Evolutionary conservation across 192 early-diverging fungal species (phyloP).

Genomic region (Linnemannia exigua): DNA sequence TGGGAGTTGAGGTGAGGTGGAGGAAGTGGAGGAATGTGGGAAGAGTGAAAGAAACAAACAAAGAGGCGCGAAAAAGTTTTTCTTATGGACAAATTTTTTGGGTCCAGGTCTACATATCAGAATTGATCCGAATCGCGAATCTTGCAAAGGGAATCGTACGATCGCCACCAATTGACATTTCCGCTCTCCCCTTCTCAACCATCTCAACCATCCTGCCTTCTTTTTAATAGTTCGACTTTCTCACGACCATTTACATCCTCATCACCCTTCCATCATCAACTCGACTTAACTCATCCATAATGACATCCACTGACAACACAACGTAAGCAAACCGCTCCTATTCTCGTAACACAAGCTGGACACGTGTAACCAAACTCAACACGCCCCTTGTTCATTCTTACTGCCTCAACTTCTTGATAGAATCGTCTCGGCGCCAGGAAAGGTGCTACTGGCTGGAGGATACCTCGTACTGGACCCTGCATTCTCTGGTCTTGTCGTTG

Average conservation of each 20-base stretch:
- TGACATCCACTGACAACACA: constrained; percentile 20
- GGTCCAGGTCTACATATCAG: neutral
- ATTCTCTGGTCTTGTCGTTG: constrained; percentile 88
- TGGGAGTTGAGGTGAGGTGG: neutral
- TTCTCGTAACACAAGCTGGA: neutral
- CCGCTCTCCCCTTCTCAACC: neutral
- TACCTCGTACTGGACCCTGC: constrained; percentile 92
- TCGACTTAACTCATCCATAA: neutral
- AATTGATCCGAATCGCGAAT: neutral
- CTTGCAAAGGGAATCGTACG: neutral
- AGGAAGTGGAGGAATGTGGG: neutral
- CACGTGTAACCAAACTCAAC: neutral
- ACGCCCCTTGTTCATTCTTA: neutral
- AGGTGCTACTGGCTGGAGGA: constrained; percentile 93
- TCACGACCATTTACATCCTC: neutral
- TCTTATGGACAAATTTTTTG: neutral
- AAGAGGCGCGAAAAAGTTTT: neutral
- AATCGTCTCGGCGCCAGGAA: constrained; percentile 93
- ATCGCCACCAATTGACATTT: neutral
- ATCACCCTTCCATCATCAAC: neutral
- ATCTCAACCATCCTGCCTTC: neutral
- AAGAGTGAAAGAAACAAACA: constrained; percentile 5
- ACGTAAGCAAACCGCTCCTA: constrained; percentile 22
- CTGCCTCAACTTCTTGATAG: constrained; percentile 26
- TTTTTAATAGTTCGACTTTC: neutral